Evolutionary conservation across 2,329 filamentous ascomycete species (phyloP), one percentile per base, ranked within the genome.

Genomic region (Trichoderma breve): DNA sequence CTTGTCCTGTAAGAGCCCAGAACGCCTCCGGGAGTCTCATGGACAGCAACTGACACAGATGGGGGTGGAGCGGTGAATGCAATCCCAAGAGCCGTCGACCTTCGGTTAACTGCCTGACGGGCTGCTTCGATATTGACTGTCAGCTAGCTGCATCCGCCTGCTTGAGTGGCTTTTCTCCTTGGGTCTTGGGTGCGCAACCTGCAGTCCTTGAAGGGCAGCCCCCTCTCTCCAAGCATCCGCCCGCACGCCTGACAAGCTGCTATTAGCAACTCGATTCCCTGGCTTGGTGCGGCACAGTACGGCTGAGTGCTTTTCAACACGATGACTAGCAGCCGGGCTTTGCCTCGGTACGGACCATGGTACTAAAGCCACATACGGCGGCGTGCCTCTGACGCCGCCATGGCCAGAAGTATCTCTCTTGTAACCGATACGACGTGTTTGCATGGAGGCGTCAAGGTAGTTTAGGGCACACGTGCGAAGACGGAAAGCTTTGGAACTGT

Each of bases 61-160:
- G 66, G 36, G 66, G 51, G 66, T 69, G 66, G 66, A 69, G 66
- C 66, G 66, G 66, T 62, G 66, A 69, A 69, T 62, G 66, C 66
- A 53, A 26, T 61, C 39, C 36, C 39, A 51, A 26, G 47, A 39
- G 66, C 55, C 57, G 60, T 61, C 57, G 39, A 53, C 55, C 36
- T 32, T 69, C 57, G 66, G 66, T 34, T 61, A 61, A 28, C 36
- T 51, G 66, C n/a, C 24, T 36, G n/a, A 53, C 47, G 66, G 32
- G 55, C 34, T 32, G 15, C 57, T 53, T 53, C 47, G 47, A 47
- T 68, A 68, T 61, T 60, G 66, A 51, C n/a, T 61, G 57, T 21
- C 57, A 61, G 28, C 47, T 69, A 69, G 66, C 66, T 69, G 66
- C 66, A 69, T 69, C 30, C 39, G 57, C n/a, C 55, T 32, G 65